Evolutionary conservation across 106 monocot genomes (phyloP).

Genomic region (Acanthochlamys bracteata): DNA sequence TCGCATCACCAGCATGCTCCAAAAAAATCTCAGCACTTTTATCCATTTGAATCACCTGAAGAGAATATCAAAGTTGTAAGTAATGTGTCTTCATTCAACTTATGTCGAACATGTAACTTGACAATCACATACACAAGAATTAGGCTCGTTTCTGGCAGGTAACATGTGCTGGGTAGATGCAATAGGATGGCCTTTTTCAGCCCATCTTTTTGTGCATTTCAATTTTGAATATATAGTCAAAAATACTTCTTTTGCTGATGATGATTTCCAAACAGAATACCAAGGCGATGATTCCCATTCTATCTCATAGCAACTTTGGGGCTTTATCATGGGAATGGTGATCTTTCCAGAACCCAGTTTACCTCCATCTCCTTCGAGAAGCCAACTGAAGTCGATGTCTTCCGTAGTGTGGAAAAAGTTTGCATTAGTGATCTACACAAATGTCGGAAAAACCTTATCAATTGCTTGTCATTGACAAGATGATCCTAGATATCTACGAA

Average conservation of each 20-base stretch:
- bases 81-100: not conserved
- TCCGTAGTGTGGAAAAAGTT: conserved; percentile 76
- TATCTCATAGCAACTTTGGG: conserved; percentile 46
- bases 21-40: conserved; percentile 14
- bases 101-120: not conserved
- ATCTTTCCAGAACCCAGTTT: conserved; percentile 55
- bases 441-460: not conserved
- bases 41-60: conserved; percentile 45
- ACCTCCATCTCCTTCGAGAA: conserved; percentile 74
- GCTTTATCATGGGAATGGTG: conserved; percentile 43
- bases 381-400: conserved; percentile 67
- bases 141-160: conserved; percentile 25
- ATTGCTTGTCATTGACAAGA: not conserved
- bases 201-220: conserved; percentile 63
- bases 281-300: conserved; percentile 59
- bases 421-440: conserved; percentile 57
- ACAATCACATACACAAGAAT: conserved; percentile 45
- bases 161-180: conserved; percentile 68
- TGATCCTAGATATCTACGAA: not conserved
- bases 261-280: conserved; percentile 53
- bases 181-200: conserved; percentile 64
- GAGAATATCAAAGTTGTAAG: not conserved
- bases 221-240: conserved; percentile 51
- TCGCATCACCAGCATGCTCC: conserved; percentile 31
- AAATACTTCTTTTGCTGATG: conserved; percentile 50